A percentile compares a stretch with the other conserved stretches of the same genome.
Conservation (phyloP, 768 basidiomycete genomes). For the Phlegmacium glaucopus region DNA sequence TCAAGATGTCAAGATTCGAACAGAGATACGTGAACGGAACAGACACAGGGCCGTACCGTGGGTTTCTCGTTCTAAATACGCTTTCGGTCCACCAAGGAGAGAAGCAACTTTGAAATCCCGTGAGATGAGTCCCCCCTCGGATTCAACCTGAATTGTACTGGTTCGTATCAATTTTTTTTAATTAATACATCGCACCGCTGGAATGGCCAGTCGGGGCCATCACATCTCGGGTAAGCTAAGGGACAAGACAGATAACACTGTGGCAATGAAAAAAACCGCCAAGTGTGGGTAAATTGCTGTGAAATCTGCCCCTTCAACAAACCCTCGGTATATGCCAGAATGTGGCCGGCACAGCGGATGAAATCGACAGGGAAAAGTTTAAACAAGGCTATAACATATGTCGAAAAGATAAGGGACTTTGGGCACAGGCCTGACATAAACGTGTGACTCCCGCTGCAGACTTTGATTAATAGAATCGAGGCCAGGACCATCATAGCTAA, state of each 20-base stretch:
- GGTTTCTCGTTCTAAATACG: constrained; percentile 12
- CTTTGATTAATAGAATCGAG: too few relatives aligned
- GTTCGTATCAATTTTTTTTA: too few relatives aligned
- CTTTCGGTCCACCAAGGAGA: constrained; percentile 27
- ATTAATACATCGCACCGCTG: too few relatives aligned
- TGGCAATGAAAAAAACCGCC: neutral
- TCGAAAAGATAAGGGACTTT: constrained; percentile 5
- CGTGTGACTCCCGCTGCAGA: constrained; percentile 8
- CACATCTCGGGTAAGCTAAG: neutral
- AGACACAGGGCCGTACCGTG: neutral
- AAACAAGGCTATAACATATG: constrained; percentile 7
- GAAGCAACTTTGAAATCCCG: constrained; percentile 26
- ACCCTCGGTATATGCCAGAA: neutral
- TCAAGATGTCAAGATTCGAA: constrained; percentile 14
- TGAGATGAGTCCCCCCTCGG: constrained; percentile 13
- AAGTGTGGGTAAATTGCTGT: too few relatives aligned
- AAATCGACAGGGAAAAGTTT: constrained; percentile 2
- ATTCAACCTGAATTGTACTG: neutral
- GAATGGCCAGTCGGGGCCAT: too few relatives aligned
- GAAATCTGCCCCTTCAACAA: too few relatives aligned
- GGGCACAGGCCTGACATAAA: constrained; percentile 10
- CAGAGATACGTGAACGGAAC: constrained; percentile 12
- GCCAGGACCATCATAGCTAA: too few relatives aligned
- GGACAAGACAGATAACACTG: neutral
- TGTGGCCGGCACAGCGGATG: neutral